These are phyloP conservation scores for Fusarium hainanense DNA, from an alignment of 2,329 filamentous ascomycete species.

Conservation along the genomic window DNA sequence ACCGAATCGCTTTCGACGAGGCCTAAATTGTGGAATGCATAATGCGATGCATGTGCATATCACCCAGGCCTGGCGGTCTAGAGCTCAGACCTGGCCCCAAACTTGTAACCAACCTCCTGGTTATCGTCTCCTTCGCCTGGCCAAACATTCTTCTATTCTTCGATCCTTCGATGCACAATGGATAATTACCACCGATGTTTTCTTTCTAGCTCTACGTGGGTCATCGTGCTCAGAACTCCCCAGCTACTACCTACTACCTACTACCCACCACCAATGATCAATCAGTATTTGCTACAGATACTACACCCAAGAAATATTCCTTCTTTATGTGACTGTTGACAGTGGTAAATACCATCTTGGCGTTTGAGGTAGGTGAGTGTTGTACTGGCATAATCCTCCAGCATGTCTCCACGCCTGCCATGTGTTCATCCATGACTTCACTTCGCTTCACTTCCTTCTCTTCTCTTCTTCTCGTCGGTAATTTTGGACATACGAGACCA, in stretches of 20 bases:
- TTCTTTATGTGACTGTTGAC: background rate
- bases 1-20: background rate
- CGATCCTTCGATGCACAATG: background rate
- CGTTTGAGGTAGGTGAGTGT: background rate
- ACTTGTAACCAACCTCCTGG: conserved; percentile 13
- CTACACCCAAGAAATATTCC: background rate
- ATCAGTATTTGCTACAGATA: background rate
- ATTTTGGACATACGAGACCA: conserved; percentile 12
- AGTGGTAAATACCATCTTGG: background rate
- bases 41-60: conserved; percentile 8
- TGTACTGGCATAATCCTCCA: conserved; percentile 3
- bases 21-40: conserved; percentile 11
- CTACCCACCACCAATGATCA: background rate
- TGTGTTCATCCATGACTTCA: conserved; percentile 16
- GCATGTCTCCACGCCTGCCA: conserved; percentile 7
- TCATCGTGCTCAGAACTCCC: background rate
- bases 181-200: background rate
- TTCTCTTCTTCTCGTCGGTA: background rate
- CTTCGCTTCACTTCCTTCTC: conserved; percentile 3
- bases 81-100: conserved; percentile 6
- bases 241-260: background rate
- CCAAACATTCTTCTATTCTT: conserved; percentile 1
- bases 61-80: background rate
- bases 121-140: conserved; percentile 1
- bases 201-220: conserved; percentile 10